Evolutionary conservation across 139 green algal genomes (phyloP), one percentile per base, ranked within the genome.

Genomic region (Micromonas pusilla): DNA sequence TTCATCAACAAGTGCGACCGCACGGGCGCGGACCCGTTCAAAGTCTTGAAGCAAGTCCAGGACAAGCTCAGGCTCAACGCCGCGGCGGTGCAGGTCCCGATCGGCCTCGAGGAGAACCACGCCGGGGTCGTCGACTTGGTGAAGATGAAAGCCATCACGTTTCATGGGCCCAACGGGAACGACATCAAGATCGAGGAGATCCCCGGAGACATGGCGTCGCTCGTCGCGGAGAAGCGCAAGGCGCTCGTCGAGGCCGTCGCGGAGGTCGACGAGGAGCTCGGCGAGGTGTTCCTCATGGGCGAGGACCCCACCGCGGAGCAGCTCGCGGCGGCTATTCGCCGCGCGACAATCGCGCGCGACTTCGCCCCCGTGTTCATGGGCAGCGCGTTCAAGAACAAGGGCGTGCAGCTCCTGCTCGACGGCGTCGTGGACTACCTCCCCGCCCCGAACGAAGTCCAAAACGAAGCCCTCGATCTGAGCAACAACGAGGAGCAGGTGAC

Each of bases 281-380:
- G 85, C 1, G 93, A 98, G 85, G 83, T 90, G 72, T 98, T 97
- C 81, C 72, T 98, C 36, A 76, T 86, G 67, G 96, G 96, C 77
- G 82, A 94, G 83, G 78, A 89, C 3, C 84, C 97, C 0, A 71
- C 79, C 1, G 70, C 77, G 1, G 89, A 90, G 16, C 82, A 85
- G 63, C 88, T 98, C 78, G 38, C 73, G 5, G 89, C 79, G 1
- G 92, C 86, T 37, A 94, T 97, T n/a, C 26, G 62, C 39, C 77
- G 89, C 16, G 86, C 85, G 5, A 95, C 91, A 5, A 73, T 98
- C 16, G 79, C 76, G 28, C 85, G 92, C 31, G 79, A 89, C 25
- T 97, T 94, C 82, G 85, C 90, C 28, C 96, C 96, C 3, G 86
- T 99, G 6, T 97, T 98, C 85, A 96, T 98, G 94, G 96, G 96